Evolutionary conservation across 352 stramenopile genomes (phyloP).

Genomic region (Phytophthora megakarya): DNA sequence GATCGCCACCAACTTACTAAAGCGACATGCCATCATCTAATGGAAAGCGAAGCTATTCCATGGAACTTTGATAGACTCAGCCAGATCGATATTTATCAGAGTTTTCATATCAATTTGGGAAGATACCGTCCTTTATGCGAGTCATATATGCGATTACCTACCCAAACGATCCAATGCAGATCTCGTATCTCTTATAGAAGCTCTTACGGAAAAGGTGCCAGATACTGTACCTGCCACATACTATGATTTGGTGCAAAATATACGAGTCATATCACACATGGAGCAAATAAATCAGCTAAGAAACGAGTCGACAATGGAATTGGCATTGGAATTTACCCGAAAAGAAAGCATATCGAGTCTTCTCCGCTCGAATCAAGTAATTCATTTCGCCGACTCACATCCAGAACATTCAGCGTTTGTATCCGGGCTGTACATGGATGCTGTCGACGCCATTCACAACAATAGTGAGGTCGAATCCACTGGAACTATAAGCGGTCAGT

Average conservation of each 20-base stretch:
- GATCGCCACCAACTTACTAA: background rate
- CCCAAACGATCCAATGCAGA: conserved; percentile 11
- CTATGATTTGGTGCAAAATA: conserved; percentile 10
- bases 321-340: background rate
- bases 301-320: background rate
- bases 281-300: conserved; percentile 1
- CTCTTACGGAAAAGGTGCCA: background rate
- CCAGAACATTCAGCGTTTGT: background rate
- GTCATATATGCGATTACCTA: conserved; percentile 8
- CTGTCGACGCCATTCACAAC: background rate
- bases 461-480: background rate
- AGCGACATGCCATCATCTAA: conserved; percentile 9
- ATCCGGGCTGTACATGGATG: background rate
- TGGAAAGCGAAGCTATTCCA: conserved; percentile 10
- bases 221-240: background rate
- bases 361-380: background rate
- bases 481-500: background rate
- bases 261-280: conserved; percentile 2
- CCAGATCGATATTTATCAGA: conserved; percentile 10
- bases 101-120: conserved; percentile 4
- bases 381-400: background rate
- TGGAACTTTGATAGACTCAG: conserved; percentile 12
- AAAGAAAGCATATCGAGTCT: conserved; percentile 6
- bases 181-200: conserved; percentile 1
- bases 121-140: conserved; percentile 2